These are phyloP conservation scores for Cyclotella kingstonii DNA, from an alignment of 108 stramenopile genomes.

Conservation along the genomic window DNA sequence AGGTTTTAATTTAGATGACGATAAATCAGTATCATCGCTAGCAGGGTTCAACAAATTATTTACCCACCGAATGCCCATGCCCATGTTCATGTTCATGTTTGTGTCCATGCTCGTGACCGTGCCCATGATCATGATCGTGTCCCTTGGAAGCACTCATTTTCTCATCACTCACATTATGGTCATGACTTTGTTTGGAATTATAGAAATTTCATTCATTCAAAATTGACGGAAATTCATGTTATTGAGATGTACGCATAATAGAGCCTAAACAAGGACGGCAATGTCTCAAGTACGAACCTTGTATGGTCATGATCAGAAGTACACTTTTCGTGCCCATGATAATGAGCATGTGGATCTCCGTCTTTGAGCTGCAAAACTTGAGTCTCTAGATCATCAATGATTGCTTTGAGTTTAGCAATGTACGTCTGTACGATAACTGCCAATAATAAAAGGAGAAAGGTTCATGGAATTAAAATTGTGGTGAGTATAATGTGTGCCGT, in stretches of 20 bases:
- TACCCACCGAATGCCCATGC: slow-evolving; percentile 14
- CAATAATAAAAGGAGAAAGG: no score
- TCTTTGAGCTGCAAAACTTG: slow-evolving; percentile 22
- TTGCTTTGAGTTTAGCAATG: slow-evolving; percentile 45
- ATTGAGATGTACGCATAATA: no score
- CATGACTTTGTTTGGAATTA: no score
- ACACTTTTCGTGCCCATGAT: slow-evolving; percentile 77
- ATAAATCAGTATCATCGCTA: neutral
- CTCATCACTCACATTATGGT: neutral
- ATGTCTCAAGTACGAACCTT: no score
- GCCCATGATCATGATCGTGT: slow-evolving; percentile 20
- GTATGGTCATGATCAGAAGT: slow-evolving; percentile 27
- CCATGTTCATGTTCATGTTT: slow-evolving; percentile 22
- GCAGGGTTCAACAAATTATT: neutral
- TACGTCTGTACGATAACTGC: slow-evolving; percentile 48
- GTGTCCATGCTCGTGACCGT: slow-evolving; percentile 14
- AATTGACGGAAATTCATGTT: no score
- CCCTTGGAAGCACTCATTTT: neutral
- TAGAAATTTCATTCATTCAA: no score
- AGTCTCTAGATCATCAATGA: slow-evolving; percentile 34
- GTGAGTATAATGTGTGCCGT: no score
- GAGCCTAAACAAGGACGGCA: no score
- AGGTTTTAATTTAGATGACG: neutral
- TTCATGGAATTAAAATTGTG: no score
- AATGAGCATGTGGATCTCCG: slow-evolving; percentile 71